Conservation (phyloP, 2,329 filamentous ascomycete genomes). For the Aspergillus fijiensis region DNA sequence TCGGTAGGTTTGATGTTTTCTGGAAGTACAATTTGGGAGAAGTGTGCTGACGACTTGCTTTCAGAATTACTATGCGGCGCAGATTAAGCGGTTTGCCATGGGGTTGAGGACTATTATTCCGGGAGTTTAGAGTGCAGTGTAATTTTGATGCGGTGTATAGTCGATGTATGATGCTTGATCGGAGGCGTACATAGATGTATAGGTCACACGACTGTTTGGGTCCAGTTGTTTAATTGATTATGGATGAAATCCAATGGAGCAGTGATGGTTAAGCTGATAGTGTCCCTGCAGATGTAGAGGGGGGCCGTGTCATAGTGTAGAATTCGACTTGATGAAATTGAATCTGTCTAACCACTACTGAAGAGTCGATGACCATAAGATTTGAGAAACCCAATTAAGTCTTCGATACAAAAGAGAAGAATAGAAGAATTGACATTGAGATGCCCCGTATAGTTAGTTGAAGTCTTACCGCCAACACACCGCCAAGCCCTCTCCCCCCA, state of each 20-base stretch:
- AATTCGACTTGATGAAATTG: too few species aligned
- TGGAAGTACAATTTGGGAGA: not conserved
- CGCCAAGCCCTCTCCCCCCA: not conserved
- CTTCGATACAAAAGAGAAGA: too few species aligned
- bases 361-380: too few species aligned
- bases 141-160: not conserved
- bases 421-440: too few species aligned
- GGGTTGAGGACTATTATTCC: constrained; percentile 22
- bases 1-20: constrained; percentile 24
- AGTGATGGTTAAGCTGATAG: too few species aligned
- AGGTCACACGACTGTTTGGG: not conserved
- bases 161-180: not conserved
- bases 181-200: not conserved
- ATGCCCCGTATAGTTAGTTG: too few species aligned
- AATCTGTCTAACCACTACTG: too few species aligned
- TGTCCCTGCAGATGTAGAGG: too few species aligned
- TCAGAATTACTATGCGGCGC: constrained; percentile 25
- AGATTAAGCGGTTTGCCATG: constrained; percentile 30
- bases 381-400: too few species aligned
- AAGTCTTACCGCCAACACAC: not conserved
- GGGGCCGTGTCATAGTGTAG: too few species aligned
- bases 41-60: constrained; percentile 1
- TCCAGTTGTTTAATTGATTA: too few species aligned
- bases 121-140: not conserved
- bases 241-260: too few species aligned